These are phyloP conservation scores for Posidonia australis DNA, from an alignment of 106 monocot species.

Conservation along the genomic window DNA sequence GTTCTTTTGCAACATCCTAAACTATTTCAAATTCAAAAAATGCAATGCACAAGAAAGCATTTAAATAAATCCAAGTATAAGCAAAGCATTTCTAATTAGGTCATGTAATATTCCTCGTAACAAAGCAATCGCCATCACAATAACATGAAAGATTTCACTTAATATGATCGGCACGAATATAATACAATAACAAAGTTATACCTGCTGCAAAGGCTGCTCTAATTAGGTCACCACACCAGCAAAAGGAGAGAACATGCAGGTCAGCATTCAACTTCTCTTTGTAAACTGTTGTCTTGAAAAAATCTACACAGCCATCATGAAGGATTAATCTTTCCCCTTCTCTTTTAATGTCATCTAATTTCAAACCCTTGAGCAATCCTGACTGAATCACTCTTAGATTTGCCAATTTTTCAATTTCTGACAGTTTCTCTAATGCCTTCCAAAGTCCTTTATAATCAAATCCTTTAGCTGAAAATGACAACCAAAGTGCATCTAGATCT, in stretches of 20 bases:
- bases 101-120: too few species aligned
- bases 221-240: conserved; percentile 96
- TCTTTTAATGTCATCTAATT: conserved; percentile 60
- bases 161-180: neutral
- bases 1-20: too few species aligned
- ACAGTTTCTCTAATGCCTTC: conserved; percentile 42
- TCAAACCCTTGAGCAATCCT: conserved; percentile 60
- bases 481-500: neutral
- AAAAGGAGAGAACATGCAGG: conserved; percentile 78
- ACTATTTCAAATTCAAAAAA: too few species aligned
- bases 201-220: conserved; percentile 88
- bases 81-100: too few species aligned
- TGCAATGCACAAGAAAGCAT: too few species aligned
- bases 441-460: conserved; percentile 44
- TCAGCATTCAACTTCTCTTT: conserved; percentile 42
- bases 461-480: conserved; percentile 32
- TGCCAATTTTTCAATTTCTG: conserved; percentile 75
- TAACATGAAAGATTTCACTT: too few species aligned
- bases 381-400: conserved; percentile 71
- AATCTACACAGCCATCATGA: conserved; percentile 63
- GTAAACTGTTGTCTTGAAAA: conserved; percentile 50
- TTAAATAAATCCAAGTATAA: too few species aligned
- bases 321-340: conserved; percentile 59
- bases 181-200: conserved; percentile 9
- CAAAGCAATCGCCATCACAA: too few species aligned